phyloP scores from a whole-genome alignment of 805 yeast species.

The Huiozyma sinensis region DNA sequence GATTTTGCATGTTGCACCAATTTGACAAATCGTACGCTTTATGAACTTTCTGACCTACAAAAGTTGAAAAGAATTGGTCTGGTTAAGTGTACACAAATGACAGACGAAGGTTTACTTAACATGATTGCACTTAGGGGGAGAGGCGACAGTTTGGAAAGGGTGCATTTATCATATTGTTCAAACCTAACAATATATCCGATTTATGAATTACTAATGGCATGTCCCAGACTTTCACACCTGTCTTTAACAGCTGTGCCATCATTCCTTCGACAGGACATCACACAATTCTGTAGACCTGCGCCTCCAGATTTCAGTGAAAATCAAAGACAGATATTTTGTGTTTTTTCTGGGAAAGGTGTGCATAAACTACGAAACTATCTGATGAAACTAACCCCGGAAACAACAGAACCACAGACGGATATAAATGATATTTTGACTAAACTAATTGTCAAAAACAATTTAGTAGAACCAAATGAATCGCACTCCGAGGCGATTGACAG shows the following conservation, averaged over 20 bases:
- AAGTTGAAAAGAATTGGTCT: conserved; percentile 82
- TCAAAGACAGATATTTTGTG: conserved; percentile 82
- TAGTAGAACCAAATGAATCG: conserved; percentile 18
- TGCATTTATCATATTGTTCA: conserved; percentile 86
- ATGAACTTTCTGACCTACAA: conserved; percentile 65
- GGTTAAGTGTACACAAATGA: conserved; percentile 81
- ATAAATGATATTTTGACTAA: conserved; percentile 24
- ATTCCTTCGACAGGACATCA: conserved; percentile 78
- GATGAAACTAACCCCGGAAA: conserved; percentile 31
- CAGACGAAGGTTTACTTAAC: conserved; percentile 70
- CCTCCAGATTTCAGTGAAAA: conserved; percentile 85
- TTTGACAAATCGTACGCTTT: conserved; percentile 72
- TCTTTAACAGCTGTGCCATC: conserved; percentile 86
- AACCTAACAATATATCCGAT: conserved; percentile 72
- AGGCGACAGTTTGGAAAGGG: conserved; percentile 80
- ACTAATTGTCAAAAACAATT: conserved; percentile 20
- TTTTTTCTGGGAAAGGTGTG: conserved; percentile 87
- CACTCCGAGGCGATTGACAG: conserved; percentile 22
- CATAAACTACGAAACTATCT: conserved; percentile 61
- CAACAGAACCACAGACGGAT: conserved; percentile 27
- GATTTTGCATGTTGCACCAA: conserved; percentile 93
- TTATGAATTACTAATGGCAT: conserved; percentile 57
- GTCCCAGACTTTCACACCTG: conserved; percentile 81
- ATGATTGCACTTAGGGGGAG: conserved; percentile 57
- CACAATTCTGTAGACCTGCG: conserved; percentile 80